Base-by-base conservation (phyloP, 1,284 basidiomycete species). In the Fomitiporia mediterranea region DNA sequence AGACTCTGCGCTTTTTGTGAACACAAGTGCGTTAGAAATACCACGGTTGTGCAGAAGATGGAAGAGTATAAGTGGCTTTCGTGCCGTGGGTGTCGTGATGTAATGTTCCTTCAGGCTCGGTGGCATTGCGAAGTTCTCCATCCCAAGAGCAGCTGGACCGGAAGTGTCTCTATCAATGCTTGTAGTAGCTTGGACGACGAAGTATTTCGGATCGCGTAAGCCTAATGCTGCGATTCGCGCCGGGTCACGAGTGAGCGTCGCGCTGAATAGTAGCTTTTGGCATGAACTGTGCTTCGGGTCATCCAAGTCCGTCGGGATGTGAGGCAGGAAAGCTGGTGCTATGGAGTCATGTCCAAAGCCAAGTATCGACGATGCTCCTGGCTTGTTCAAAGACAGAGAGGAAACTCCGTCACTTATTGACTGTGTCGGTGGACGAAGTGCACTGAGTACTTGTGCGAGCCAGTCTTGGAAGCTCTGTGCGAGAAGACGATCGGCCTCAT, bases 381-480 rank as follows among this genome's bases (percentile, higher is more conserved):
- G 67, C 2, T 68, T 30, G 17, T 27, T 9, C 39, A 51, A 21
- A 13, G 39, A 19, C 37, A 40, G 37, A 39, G 50, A 23, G 6
- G 37, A 40, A 7, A 39, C 32, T 1, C 11, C 37, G n/a, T 30
- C 27, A 17, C 15, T 51, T 6, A 40, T n/a, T 8, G 51, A n/a
- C 5, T 17, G 3, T 7, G 23, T 1, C 39, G 28, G 51, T 15
- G 84, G 80, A 28, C 81, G 79, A 4, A 84, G 86, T 7, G 90
- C 90, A 1, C 79, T 72, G 5, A 95, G 74, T 2, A 97, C 87
- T 64, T 86, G 85, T 9, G 81, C 79, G 2, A 97, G 74, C 96
- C 96, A 99, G 66, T 94, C 89, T 70, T 98, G 94, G 72, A 98
- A 98, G 1, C 91, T 94, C 68, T 98, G 94, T 5, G 90, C 90